A percentile compares a stretch with the other conserved stretches of the same genome.
Evolutionary conservation across 2,329 filamentous ascomycete genomes (phyloP).

Genomic region (Fusarium transvaalense): DNA sequence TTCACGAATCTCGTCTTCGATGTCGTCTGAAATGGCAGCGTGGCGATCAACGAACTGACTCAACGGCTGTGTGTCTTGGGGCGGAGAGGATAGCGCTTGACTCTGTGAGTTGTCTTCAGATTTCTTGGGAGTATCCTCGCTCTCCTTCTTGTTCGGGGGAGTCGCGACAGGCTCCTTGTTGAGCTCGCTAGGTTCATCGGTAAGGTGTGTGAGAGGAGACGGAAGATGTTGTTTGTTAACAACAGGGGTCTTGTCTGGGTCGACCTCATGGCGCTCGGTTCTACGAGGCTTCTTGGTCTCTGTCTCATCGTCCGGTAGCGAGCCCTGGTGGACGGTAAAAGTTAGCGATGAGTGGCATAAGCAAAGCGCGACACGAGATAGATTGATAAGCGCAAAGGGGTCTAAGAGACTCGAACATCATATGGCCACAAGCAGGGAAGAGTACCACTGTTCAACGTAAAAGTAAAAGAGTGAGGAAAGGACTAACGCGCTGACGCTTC

Average conservation of each 20-base stretch:
- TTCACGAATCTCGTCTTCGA: slow-evolving; percentile 84
- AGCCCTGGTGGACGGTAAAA: slow-evolving; percentile 64
- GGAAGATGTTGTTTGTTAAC: slow-evolving; percentile 78
- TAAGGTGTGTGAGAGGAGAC: slow-evolving; percentile 79
- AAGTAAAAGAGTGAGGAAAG: slow-evolving; percentile 33
- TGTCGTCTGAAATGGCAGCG: slow-evolving; percentile 79
- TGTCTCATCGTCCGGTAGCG: slow-evolving; percentile 71
- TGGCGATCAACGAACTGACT: slow-evolving; percentile 81
- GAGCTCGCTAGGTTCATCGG: slow-evolving; percentile 70
- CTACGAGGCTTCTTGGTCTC: slow-evolving; percentile 88
- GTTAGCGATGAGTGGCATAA: slow-evolving; percentile 41
- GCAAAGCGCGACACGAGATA: slow-evolving; percentile 25
- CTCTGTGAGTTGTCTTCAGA: slow-evolving; percentile 62
- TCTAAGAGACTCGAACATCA: not conserved
- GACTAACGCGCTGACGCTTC: slow-evolving; percentile 81
- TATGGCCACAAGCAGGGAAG: slow-evolving; percentile 19
- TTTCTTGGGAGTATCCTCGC: slow-evolving; percentile 65
- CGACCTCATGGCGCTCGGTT: slow-evolving; percentile 76
- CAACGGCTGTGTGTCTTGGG: slow-evolving; percentile 72
- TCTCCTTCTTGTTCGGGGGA: slow-evolving; percentile 71
- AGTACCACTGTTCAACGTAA: slow-evolving; percentile 14
- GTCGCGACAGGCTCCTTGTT: slow-evolving; percentile 78
- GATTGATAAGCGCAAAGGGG: slow-evolving; percentile 18
- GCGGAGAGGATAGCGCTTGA: slow-evolving; percentile 68
- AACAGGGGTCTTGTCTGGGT: slow-evolving; percentile 69